Evolutionary conservation across 768 basidiomycete genomes (phyloP).

Genomic region (Pleurotus pulmonarius): DNA sequence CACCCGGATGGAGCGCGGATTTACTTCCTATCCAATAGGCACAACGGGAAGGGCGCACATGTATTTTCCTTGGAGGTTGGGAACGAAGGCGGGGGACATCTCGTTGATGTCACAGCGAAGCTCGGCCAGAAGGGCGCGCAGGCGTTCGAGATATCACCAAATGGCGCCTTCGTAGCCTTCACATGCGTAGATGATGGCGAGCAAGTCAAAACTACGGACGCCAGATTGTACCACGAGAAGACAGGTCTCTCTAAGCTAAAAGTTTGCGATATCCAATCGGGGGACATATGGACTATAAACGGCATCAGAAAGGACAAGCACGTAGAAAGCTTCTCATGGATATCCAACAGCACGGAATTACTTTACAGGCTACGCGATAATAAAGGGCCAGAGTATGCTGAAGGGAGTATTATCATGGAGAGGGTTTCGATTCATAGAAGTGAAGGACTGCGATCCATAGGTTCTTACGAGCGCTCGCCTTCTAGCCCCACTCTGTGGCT

Average conservation of each 20-base stretch:
- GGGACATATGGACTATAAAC: conserved; percentile 15
- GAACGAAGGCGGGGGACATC: neutral
- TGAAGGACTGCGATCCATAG: conserved; percentile 14
- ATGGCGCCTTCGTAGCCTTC: conserved; percentile 25
- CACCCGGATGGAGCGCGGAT: conserved; percentile 25
- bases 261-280: conserved; percentile 21
- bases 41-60: conserved; percentile 20
- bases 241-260: conserved; percentile 18
- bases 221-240: conserved; percentile 21
- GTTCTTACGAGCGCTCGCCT: conserved; percentile 28
- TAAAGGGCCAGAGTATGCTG: conserved; percentile 24
- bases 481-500: conserved; percentile 26
- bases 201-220: conserved; percentile 17
- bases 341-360: conserved; percentile 24
- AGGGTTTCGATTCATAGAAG: conserved; percentile 16
- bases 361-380: conserved; percentile 26
- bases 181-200: conserved; percentile 10
- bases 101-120: conserved; percentile 9
- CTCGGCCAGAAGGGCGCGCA: conserved; percentile 18
- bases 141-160: conserved; percentile 27
- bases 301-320: conserved; percentile 21
- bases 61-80: conserved; percentile 16
- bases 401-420: conserved; percentile 24
- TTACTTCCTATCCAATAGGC: conserved; percentile 26
- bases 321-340: conserved; percentile 28